Conservation (phyloP, 805 yeast species). For the Pichia kluyveri region DNA sequence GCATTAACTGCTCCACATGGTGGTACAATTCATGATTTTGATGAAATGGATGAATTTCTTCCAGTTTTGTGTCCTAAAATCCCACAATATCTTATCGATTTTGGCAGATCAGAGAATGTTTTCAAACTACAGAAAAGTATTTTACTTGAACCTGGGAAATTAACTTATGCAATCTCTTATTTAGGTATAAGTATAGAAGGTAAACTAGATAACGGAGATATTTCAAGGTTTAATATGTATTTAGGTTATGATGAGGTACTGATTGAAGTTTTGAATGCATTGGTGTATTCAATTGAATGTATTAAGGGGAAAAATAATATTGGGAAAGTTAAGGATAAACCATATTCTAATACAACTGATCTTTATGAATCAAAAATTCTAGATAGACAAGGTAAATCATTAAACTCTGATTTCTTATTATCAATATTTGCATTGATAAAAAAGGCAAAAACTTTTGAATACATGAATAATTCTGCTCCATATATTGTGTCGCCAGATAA, state of each 20-base stretch:
- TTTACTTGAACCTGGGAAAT: constrained; percentile 6
- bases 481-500: constrained; percentile 22
- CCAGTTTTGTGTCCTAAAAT: constrained; percentile 15
- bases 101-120: neutral
- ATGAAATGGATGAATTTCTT: constrained; percentile 35
- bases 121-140: neutral
- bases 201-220: constrained; percentile 5
- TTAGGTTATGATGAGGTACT: constrained; percentile 29
- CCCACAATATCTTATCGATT: constrained; percentile 3
- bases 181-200: constrained; percentile 26
- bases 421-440: constrained; percentile 12
- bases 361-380: constrained; percentile 3
- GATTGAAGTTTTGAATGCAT: constrained; percentile 24
- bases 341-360: neutral
- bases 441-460: constrained; percentile 21
- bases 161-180: constrained; percentile 16
- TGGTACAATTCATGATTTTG: constrained; percentile 46
- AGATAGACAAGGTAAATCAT: constrained; percentile 8
- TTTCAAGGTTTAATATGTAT: constrained; percentile 20
- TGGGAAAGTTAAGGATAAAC: neutral
- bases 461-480: constrained; percentile 24
- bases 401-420: constrained; percentile 12
- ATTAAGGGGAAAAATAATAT: constrained; percentile 7
- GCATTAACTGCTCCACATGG: constrained; percentile 50
- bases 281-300: constrained; percentile 23